Base-by-base conservation (phyloP, 2,329 filamentous ascomycete species). In the Metarhizium rileyi region DNA sequence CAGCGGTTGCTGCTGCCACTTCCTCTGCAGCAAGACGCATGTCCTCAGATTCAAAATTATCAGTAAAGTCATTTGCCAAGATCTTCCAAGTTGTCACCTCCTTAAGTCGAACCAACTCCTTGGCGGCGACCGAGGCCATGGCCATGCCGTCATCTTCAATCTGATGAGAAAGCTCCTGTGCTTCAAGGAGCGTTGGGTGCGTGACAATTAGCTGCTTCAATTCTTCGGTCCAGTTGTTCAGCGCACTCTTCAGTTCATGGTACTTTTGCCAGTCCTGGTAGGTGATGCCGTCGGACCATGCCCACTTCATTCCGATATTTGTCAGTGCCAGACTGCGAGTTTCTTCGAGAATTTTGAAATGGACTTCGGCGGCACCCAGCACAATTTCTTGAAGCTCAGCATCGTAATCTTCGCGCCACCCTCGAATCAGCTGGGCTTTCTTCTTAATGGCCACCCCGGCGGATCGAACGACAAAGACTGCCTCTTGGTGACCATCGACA, bases 221-320 rank as follows among this genome's bases (percentile, higher is more conserved):
- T 57, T 94, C 87, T 33, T 80, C 75, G 49, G 87, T 85, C 90
- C 91, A 96, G 59, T 88, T 81, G 44, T 85, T 83, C 47, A 96
- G 87, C 12, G 86, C 84, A 48, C 78, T 80, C 70, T 87, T 94
- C 51, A 98, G 74, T 52, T 87, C 81, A 65, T 97, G 90, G 63
- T 95, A 98, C 65, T 91, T 93, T 52, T 85, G 81, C 93, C 93
- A 98, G 65, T 98, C 90, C 66, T 94, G 90, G 74, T 98, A 96
- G 1, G 91, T 95, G 53, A 98, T 80, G 28, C 89, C 89, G 51
- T 97, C 90, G 70, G 90, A 93, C 84, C 88, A 95, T 12, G 91
- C 90, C 90, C 93, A 98, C 61, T 80, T 81, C 82, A 94, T 91
- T 50, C 90, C 90, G 48, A 96, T 89, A 64, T 94, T 88, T 63